Base-by-base conservation (phyloP, 352 stramenopile species). In the Aphanomyces euteiches region DNA sequence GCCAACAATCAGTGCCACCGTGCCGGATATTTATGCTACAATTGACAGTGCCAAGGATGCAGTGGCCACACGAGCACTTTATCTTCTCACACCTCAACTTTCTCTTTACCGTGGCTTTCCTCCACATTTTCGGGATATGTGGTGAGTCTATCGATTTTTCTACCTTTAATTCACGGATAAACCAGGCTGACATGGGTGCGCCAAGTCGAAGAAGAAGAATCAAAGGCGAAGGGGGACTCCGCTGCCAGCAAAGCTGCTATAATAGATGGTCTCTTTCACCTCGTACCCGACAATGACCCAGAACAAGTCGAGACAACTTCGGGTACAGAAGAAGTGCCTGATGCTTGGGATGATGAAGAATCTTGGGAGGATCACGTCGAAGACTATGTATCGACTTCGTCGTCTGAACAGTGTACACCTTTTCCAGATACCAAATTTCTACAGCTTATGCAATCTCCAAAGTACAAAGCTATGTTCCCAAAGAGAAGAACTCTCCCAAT, bases 101-200 rank as follows among this genome's bases (percentile, higher is more conserved):
- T 90, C 88, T 36, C 74, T 98, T 2, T 95, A 98, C 75, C 83
- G 82, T 13, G 79, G 98, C 53, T 79, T 98, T 37, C 92, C 92
- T 2, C 89, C 88, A 3, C n/a, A 78, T 17, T 97, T 96, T 67
- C 86, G 89, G 7, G 82, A 90, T 3, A 79, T 98, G 75, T 98
- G 94, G 94, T 70, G 15, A 60, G 54, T 60, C 54, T 2, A 60
- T n/a, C 36, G 48, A 19, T 47, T 65, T 65, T 65, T 10, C 28
- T 69, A 28, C 28, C 28, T 28, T 28, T 28, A 28, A 28, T 28
- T 28, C 28, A 28, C 28, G 28, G 28, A 28, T 28, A 2, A 28
- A 2, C 28, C 28, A 69, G 63, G 63, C 74, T 88, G 28, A 47
- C 68, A n/a, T 94, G 85, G 85, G 74, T 80, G 2, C 75, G 79